Base-by-base conservation (phyloP, 176 grass and related monocot species). In the Musa beccarii region DNA sequence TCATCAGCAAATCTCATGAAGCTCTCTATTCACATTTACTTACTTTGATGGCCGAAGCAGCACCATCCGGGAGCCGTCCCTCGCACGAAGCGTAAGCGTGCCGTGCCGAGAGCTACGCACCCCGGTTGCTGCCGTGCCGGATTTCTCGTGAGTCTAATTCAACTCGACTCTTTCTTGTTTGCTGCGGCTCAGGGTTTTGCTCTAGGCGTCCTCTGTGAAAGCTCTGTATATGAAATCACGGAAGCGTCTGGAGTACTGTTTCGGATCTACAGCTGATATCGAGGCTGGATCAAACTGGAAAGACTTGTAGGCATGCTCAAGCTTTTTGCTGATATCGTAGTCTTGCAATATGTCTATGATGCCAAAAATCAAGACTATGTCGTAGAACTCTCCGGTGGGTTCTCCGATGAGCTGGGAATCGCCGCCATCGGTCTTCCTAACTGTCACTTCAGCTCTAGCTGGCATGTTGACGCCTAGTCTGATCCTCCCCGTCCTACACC, bases 241-340 rank as follows among this genome's bases (percentile, higher is more conserved):
- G 23, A 85, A 85, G 59, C 83, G 77, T 43, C 68, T 85, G 11
- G 83, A 56, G 25, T 85, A 85, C 26, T 80, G 57, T 76, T 80
- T 85, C 25, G 83, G 83, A 76, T 85, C 83, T 49, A 85, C 83
- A 43, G 83, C 83, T 54, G 83, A 85, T 56, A 85, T 85, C 11
- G 83, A 85, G 21, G 83, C 63, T 1, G 83, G 71, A 29, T 85
- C 78, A 72, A 76, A 80, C 23, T 85, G 83, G 24, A 85, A 70
- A 9, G 83, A 80, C 68, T 85, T 85, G 71, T 85, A 85, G 69
- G 78, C 83, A 63, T 85, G 83, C 78, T 85, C 83, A 2, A 79
- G 25, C 22, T 70, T 79, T 59, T 79, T 79, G 66, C 77, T 79
- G 53, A 79, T 79, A 51, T 79, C 77, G 24, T 79, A 79, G 17